phyloP scores from a whole-genome alignment of 257 asterid genomes.

The Lithospermum erythrorhizon region DNA sequence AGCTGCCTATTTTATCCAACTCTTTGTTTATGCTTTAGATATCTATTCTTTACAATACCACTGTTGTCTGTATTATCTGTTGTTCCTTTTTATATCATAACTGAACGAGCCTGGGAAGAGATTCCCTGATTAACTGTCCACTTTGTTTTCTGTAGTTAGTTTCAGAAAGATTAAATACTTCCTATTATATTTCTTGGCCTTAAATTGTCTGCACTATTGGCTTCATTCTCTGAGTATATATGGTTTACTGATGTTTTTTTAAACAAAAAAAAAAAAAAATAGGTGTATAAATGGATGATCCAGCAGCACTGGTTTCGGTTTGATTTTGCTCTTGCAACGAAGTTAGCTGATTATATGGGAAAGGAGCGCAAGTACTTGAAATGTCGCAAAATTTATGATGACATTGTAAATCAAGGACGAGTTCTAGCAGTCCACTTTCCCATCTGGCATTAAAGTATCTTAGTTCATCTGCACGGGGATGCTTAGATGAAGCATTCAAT shows the following conservation, averaged over 20 bases:
- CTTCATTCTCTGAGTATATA: not conserved
- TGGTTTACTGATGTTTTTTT: slow-evolving; percentile 9
- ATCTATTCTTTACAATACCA: not conserved
- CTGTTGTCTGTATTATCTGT: too few species aligned
- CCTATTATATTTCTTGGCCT: not conserved
- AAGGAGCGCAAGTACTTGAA: slow-evolving; percentile 69
- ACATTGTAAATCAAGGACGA: slow-evolving; percentile 70
- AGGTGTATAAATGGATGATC: slow-evolving; percentile 97
- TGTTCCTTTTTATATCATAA: not conserved
- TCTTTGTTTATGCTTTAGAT: too few species aligned
- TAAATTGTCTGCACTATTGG: too few species aligned
- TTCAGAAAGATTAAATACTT: not conserved
- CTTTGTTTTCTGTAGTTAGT: not conserved
- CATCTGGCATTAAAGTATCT: slow-evolving; percentile 67
- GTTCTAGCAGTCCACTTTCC: slow-evolving; percentile 76
- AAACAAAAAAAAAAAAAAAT: slow-evolving; percentile 4
- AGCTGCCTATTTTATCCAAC: slow-evolving; percentile 2
- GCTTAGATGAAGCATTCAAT: slow-evolving; percentile 67
- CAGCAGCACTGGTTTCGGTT: slow-evolving; percentile 81
- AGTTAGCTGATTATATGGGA: slow-evolving; percentile 92
- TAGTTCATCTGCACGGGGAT: slow-evolving; percentile 50
- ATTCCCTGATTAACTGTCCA: not conserved
- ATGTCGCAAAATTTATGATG: slow-evolving; percentile 75
- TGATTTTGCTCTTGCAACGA: slow-evolving; percentile 76
- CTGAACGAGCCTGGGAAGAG: not conserved